These are phyloP conservation scores for Saturnispora diversa DNA, from an alignment of 805 yeast species.

Conservation along the genomic window DNA sequence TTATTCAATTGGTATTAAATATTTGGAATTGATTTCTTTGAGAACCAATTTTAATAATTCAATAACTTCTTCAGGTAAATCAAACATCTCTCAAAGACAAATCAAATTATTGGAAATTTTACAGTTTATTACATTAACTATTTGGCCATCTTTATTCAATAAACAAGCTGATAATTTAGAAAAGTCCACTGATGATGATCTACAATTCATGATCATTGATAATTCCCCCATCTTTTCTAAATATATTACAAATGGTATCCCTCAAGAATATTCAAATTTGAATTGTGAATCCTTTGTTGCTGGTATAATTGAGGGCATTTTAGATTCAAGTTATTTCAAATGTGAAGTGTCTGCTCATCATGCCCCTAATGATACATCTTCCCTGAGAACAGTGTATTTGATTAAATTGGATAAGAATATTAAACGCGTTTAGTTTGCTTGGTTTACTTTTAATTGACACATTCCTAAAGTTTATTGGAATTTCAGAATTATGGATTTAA, in stretches of 20 bases:
- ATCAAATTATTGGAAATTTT: conserved; percentile 62
- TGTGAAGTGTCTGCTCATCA: conserved; percentile 80
- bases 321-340: conserved; percentile 63
- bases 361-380: conserved; percentile 50
- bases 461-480: too few relatives aligned
- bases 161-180: conserved; percentile 49
- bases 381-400: conserved; percentile 66
- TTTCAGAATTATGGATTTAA: neutral
- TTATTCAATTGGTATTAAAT: conserved; percentile 65
- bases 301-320: conserved; percentile 75
- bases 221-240: conserved; percentile 62
- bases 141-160: conserved; percentile 73
- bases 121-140: conserved; percentile 63
- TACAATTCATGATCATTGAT: conserved; percentile 73
- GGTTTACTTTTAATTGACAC: too few relatives aligned
- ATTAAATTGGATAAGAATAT: conserved; percentile 59
- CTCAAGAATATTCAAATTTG: conserved; percentile 67
- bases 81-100: conserved; percentile 61
- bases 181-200: conserved; percentile 46
- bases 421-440: neutral
- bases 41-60: conserved; percentile 48
- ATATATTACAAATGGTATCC: conserved; percentile 53
- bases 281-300: conserved; percentile 81
- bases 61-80: conserved; percentile 42
- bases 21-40: conserved; percentile 58